A percentile compares a stretch with the other conserved stretches of the same genome.
Evolutionary conservation across 352 stramenopile species (phyloP).

Genomic region (Globisporangium paddicum): DNA sequence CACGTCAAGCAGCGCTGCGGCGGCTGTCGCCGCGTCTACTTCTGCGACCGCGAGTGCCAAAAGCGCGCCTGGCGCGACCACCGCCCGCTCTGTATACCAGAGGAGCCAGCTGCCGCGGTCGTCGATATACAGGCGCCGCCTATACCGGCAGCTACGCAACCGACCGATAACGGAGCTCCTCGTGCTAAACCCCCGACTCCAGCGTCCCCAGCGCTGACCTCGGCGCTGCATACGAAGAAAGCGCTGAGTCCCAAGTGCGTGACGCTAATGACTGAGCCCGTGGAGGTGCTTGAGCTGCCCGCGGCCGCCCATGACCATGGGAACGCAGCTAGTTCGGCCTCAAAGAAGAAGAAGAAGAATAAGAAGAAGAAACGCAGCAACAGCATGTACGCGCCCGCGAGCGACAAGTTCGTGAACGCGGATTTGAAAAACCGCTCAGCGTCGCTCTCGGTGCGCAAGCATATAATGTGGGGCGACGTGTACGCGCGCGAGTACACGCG

Average conservation of each 20-base stretch:
- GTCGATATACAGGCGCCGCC: background rate
- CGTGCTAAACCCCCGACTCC: background rate
- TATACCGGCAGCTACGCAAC: conserved; percentile 2
- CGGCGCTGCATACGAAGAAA: conserved; percentile 11
- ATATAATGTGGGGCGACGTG: conserved; percentile 75
- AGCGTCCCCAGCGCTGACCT: background rate
- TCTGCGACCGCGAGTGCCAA: conserved; percentile 77
- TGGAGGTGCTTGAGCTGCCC: conserved; percentile 34
- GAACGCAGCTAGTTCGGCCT: conserved; percentile 15
- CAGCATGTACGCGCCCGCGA: conserved; percentile 47
- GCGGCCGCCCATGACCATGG: conserved; percentile 10
- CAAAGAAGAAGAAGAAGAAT: conserved; percentile 71
- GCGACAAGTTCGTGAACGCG: conserved; percentile 14
- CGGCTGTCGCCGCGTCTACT: conserved; percentile 63
- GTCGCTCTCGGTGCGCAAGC: conserved; percentile 59
- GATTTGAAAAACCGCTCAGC: conserved; percentile 51
- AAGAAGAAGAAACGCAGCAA: conserved; percentile 72
- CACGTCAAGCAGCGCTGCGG: conserved; percentile 71
- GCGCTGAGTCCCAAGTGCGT: conserved; percentile 29
- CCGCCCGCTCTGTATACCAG: conserved; percentile 33
- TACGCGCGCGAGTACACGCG: conserved; percentile 67
- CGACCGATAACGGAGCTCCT: background rate
- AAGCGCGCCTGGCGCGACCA: conserved; percentile 54
- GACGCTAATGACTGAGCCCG: conserved; percentile 33
- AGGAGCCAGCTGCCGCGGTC: background rate